Evolutionary conservation across 2,329 filamentous ascomycete genomes (phyloP).

Genomic region (Epichloe baconii): DNA sequence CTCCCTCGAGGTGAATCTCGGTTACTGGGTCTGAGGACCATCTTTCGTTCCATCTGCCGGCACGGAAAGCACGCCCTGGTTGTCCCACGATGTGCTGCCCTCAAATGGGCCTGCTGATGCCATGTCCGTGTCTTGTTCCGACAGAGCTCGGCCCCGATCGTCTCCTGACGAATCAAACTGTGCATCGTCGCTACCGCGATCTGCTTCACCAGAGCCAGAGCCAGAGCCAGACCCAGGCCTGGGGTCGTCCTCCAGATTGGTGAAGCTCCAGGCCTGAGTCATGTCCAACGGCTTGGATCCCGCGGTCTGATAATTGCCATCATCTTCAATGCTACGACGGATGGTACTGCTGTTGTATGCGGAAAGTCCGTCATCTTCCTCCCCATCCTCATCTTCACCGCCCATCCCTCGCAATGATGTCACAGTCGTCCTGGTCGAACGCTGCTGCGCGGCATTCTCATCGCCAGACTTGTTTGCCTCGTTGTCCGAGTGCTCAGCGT

Average conservation of each 20-base stretch:
- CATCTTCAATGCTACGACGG: slow-evolving; percentile 32
- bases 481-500: slow-evolving; percentile 32
- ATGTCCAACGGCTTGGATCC: slow-evolving; percentile 19
- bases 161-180: slow-evolving; percentile 29
- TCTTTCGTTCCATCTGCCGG: slow-evolving; percentile 22
- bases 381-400: slow-evolving; percentile 14
- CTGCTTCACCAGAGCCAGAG: slow-evolving; percentile 20
- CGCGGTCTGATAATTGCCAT: slow-evolving; percentile 21
- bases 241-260: slow-evolving; percentile 16
- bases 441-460: slow-evolving; percentile 37
- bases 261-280: slow-evolving; percentile 34
- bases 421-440: slow-evolving; percentile 32
- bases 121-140: slow-evolving; percentile 21
- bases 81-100: slow-evolving; percentile 17
- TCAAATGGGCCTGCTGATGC: slow-evolving; percentile 9
- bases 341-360: slow-evolving; percentile 20
- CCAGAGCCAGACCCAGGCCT: slow-evolving; percentile 15
- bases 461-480: slow-evolving; percentile 52
- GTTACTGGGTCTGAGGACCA: slow-evolving; percentile 30
- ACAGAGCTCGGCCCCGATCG: slow-evolving; percentile 14
- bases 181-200: slow-evolving; percentile 29
- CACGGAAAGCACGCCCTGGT: slow-evolving; percentile 26
- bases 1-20: slow-evolving; percentile 36
- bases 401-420: slow-evolving; percentile 14
- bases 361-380: slow-evolving; percentile 20